phyloP scores from a whole-genome alignment of 2,329 filamentous ascomycete species.

The Xenoacremonium recifei region DNA sequence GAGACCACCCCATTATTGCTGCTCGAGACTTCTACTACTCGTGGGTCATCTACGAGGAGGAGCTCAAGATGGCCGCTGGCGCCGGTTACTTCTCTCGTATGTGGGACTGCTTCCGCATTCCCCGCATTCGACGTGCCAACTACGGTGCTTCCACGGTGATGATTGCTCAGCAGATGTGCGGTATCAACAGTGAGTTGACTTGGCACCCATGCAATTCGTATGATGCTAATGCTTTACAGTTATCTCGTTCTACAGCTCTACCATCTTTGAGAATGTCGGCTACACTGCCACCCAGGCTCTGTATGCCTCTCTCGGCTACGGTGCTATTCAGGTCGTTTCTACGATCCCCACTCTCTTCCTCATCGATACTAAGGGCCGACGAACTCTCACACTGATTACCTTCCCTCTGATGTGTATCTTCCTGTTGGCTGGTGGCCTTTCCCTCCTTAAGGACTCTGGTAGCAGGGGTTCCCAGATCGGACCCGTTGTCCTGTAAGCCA shows the following conservation, averaged over 20 bases:
- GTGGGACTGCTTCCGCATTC: constrained; percentile 57
- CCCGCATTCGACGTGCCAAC: constrained; percentile 52
- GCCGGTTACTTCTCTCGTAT: background rate
- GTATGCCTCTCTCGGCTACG: constrained; percentile 15
- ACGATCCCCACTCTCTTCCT: constrained; percentile 28
- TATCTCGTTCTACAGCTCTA: constrained; percentile 30
- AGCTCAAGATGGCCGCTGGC: background rate
- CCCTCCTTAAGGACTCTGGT: constrained; percentile 25
- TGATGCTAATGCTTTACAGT: constrained; percentile 4
- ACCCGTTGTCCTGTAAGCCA: constrained; percentile 28
- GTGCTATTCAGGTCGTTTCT: constrained; percentile 23
- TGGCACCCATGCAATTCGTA: background rate
- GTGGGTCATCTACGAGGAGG: constrained; percentile 1
- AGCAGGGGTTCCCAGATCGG: constrained; percentile 24
- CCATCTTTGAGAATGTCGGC: constrained; percentile 23
- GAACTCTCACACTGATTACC: constrained; percentile 23
- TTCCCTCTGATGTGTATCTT: constrained; percentile 35
- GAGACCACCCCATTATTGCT: constrained; percentile 52
- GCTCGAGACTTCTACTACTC: constrained; percentile 56
- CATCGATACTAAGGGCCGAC: constrained; percentile 24
- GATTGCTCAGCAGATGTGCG: constrained; percentile 65
- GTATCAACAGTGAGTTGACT: constrained; percentile 38
- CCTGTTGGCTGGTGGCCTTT: constrained; percentile 30
- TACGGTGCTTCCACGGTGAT: constrained; percentile 71
- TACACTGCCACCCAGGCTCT: constrained; percentile 26